Evolutionary conservation across 495 filamentous ascomycete genomes (phyloP), one percentile per base, ranked within the genome.

Genomic region (Hypoxylon subgilvum): DNA sequence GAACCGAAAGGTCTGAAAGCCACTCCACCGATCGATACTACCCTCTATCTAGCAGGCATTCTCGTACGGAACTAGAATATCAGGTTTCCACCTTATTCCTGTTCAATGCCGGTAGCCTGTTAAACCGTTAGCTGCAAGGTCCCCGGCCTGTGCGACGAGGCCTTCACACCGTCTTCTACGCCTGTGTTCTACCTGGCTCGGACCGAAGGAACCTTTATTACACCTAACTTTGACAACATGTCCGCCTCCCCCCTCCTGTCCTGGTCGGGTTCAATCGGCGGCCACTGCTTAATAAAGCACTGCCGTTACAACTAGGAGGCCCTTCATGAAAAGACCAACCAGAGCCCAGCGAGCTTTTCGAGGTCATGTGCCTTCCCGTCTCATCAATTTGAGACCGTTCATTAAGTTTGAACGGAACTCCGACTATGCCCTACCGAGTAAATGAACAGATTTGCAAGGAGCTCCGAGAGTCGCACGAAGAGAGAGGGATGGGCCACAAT

Each of bases 61-160:
- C 54, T 63, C 53, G 49, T 57, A 52, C 49, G 48, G 53, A 43
- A 63, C 28, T 22, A 44, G 42, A 57, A 63, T 50, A 57, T n/a
- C 53, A 49, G 49, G 55, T 52, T 65, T 60, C 30, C 49, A 31
- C 28, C 23, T 38, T 44, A 43, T 21, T 51, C 21, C 45, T 14
- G 16, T 27, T 35, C 17, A 38, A 59, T 55, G 61, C 55, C 40
- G 55, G 43, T 51, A 38, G 54, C 61, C 49, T 65, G 49, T 45
- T 39, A 27, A 44, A 60, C 55, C 61, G 61, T 60, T 65, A 44
- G 31, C 61, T 65, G 61, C 61, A 60, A 59, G 61, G 55, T 55
- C 55, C 61, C 60, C 55, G 25, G 34, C 31, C 28, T 36, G 61
- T 60, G 55, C 30, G 40, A 65, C 61, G 23, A 57, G 8, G 25